Percentiles rank a stretch among this genome's conserved stretches.
These are phyloP conservation scores for Colletotrichum sublineola DNA, from an alignment of 2,329 filamentous ascomycete species.

Conservation along the genomic window DNA sequence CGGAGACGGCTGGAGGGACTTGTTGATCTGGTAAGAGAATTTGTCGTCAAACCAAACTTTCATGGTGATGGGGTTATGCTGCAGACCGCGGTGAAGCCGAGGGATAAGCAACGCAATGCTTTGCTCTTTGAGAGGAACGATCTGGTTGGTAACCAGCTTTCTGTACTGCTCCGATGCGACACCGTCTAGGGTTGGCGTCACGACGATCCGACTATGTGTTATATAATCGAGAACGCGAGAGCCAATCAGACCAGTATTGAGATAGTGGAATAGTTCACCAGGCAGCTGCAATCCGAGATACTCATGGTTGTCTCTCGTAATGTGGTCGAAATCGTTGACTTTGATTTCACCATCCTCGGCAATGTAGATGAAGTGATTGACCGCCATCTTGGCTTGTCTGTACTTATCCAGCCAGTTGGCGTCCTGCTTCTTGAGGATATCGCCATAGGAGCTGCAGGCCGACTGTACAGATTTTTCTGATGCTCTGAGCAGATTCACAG, in stretches of 20 bases:
- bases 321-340: constrained; percentile 78
- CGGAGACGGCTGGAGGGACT: constrained; percentile 60
- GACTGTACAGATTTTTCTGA: constrained; percentile 77
- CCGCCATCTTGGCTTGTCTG: constrained; percentile 84
- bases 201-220: constrained; percentile 80
- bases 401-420: constrained; percentile 87
- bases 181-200: constrained; percentile 88
- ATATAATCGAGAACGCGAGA: constrained; percentile 85
- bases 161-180: constrained; percentile 85
- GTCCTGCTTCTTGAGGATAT: constrained; percentile 79
- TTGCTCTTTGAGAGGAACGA: constrained; percentile 81
- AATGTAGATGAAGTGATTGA: constrained; percentile 90
- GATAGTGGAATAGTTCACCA: constrained; percentile 90
- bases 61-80: constrained; percentile 81
- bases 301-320: constrained; percentile 87
- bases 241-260: constrained; percentile 85
- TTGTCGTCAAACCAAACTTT: constrained; percentile 86
- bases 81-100: constrained; percentile 85
- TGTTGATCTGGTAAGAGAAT: constrained; percentile 76
- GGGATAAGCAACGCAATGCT: constrained; percentile 84
- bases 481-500: constrained; percentile 81
- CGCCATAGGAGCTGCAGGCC: constrained; percentile 82
- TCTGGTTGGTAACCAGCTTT: constrained; percentile 79
- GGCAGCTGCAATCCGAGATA: constrained; percentile 92
- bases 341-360: constrained; percentile 81